phyloP scores from a whole-genome alignment of 108 stramenopile species.

The Skeletonema tropicum region DNA sequence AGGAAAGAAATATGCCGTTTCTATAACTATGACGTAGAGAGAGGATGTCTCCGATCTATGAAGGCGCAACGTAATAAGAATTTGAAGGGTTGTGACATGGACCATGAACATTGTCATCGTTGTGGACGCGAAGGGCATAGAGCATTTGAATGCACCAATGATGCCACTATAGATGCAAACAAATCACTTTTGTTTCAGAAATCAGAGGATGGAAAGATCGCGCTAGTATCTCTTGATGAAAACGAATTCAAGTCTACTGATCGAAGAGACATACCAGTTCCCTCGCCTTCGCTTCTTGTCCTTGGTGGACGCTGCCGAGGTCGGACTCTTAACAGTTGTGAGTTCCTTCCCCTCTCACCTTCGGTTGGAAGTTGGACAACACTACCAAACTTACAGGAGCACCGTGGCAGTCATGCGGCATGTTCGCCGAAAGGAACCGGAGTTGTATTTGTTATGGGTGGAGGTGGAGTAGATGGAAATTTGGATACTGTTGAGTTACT shows the following conservation, averaged over 20 bases:
- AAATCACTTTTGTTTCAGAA: constrained; percentile 16
- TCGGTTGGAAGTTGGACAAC: constrained; percentile 10
- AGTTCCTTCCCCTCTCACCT: constrained; percentile 23
- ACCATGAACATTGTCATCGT: constrained; percentile 32
- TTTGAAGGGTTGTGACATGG: constrained; percentile 29
- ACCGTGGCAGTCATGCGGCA: constrained; percentile 32
- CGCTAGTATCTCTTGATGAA: constrained; percentile 1
- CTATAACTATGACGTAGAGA: constrained; percentile 39
- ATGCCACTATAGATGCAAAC: background rate
- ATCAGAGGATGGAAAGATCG: constrained; percentile 4
- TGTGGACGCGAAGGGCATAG: constrained; percentile 28
- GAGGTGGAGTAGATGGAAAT: constrained; percentile 39
- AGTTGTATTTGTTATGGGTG: constrained; percentile 31
- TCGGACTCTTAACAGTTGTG: constrained; percentile 28
- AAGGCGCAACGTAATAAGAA: constrained; percentile 8
- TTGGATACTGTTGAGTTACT: constrained; percentile 33
- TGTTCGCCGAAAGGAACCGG: constrained; percentile 29
- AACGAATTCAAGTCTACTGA: background rate
- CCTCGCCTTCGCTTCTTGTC: constrained; percentile 34
- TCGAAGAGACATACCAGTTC: background rate
- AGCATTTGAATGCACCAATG: constrained; percentile 29
- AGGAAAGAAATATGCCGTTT: constrained; percentile 40
- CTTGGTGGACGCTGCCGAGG: constrained; percentile 38
- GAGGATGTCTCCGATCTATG: constrained; percentile 35
- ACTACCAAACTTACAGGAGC: constrained; percentile 32